These are phyloP conservation scores for Massarina eburnea DNA, from an alignment of 2,329 filamentous ascomycete species.

Conservation along the genomic window DNA sequence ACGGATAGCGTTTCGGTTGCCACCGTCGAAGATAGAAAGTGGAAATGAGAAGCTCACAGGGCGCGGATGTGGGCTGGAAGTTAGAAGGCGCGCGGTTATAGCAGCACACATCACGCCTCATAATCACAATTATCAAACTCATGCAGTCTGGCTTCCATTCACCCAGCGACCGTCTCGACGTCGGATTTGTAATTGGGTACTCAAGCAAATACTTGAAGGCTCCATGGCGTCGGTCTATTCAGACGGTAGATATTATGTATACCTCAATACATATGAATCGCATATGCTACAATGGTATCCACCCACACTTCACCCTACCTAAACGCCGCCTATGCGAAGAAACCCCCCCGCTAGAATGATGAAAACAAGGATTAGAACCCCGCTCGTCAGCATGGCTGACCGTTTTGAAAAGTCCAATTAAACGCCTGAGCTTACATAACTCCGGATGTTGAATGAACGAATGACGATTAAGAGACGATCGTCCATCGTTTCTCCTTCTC, in stretches of 20 bases:
- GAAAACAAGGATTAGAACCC: background rate
- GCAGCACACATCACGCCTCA: background rate
- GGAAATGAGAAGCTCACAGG: background rate
- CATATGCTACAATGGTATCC: background rate
- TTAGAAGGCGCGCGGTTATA: conserved; percentile 8
- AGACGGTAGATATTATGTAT: background rate
- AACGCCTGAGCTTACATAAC: background rate
- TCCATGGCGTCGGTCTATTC: too few relatives aligned
- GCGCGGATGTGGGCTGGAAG: background rate
- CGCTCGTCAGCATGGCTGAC: background rate
- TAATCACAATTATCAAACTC: background rate
- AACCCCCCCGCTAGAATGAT: background rate
- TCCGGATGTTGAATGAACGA: background rate
- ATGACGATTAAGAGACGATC: conserved; percentile 20
- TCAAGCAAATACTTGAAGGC: background rate
- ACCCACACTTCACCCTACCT: background rate
- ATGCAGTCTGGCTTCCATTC: background rate
- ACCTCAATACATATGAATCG: background rate
- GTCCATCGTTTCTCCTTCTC: conserved; percentile 67
- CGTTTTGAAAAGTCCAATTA: too few relatives aligned
- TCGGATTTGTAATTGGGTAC: background rate
- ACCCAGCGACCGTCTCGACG: background rate
- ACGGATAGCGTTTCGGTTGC: background rate
- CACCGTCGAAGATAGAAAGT: background rate
- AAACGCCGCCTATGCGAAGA: background rate